phyloP scores from a whole-genome alignment of 768 basidiomycete species.

The Hygrophorus russula region DNA sequence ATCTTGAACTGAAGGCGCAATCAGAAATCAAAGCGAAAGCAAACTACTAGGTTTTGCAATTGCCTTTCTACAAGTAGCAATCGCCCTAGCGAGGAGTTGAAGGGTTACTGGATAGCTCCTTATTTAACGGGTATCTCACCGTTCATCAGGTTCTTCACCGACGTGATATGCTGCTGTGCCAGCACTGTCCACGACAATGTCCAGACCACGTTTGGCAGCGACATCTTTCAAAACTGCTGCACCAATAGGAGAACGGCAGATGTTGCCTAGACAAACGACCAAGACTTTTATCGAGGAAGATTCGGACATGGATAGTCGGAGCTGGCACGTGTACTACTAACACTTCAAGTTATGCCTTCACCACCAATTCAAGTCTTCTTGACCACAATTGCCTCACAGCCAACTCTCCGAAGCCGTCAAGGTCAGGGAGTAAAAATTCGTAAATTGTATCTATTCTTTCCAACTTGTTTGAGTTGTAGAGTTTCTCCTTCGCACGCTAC shows the following conservation, averaged over 20 bases:
- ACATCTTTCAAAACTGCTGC: constrained; percentile 73
- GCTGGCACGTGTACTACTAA: neutral
- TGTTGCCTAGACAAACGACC: constrained; percentile 70
- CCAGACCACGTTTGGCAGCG: constrained; percentile 53
- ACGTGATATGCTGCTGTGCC: constrained; percentile 81
- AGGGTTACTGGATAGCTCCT: neutral
- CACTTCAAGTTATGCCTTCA: constrained; percentile 42
- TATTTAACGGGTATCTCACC: constrained; percentile 29
- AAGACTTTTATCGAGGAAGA: constrained; percentile 39
- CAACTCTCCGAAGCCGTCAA: constrained; percentile 68
- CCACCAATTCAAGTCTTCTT: constrained; percentile 77
- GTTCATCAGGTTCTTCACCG: constrained; percentile 74
- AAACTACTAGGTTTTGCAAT: neutral
- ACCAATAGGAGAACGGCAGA: constrained; percentile 88
- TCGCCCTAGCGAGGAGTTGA: neutral
- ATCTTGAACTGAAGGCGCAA: constrained; percentile 46
- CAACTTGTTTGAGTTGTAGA: constrained; percentile 31
- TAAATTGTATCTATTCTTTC: neutral
- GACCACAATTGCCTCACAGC: constrained; percentile 82
- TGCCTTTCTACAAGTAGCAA: constrained; percentile 3
- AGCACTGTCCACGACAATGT: constrained; percentile 69
- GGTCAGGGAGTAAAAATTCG: constrained; percentile 26
- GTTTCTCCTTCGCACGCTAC: constrained; percentile 70
- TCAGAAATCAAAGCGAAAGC: neutral
- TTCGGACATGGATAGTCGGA: constrained; percentile 2